Evolutionary conservation across 2,329 filamentous ascomycete genomes (phyloP).

Genomic region (Plenodomus lindquistii): DNA sequence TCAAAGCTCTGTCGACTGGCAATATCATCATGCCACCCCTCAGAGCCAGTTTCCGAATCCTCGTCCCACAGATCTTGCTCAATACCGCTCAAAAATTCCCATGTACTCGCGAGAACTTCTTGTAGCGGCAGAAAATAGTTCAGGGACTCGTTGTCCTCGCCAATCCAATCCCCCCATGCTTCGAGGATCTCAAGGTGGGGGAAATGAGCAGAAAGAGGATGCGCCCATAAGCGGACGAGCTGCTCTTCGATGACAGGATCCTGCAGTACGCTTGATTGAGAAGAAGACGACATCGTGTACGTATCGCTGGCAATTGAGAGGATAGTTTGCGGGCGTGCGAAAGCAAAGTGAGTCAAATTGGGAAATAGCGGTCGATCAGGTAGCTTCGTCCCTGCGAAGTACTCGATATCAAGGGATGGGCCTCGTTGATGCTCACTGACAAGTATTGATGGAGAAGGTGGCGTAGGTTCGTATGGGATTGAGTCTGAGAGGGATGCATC

Average conservation of each 20-base stretch:
- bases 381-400: neutral
- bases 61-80: constrained; percentile 42
- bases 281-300: constrained; percentile 17
- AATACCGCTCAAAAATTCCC: constrained; percentile 40
- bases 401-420: neutral
- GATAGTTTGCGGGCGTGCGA: constrained; percentile 32
- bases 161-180: constrained; percentile 39
- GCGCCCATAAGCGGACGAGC: constrained; percentile 33
- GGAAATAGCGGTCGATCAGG: constrained; percentile 25
- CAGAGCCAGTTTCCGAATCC: constrained; percentile 22
- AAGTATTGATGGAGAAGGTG: constrained; percentile 6
- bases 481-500: neutral
- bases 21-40: constrained; percentile 7
- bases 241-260: constrained; percentile 30
- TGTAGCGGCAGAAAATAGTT: constrained; percentile 38
- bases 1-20: constrained; percentile 20
- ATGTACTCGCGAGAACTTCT: constrained; percentile 33
- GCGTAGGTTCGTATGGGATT: neutral
- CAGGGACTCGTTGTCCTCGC: constrained; percentile 33
- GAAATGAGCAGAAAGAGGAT: constrained; percentile 29
- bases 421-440: neutral
- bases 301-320: constrained; percentile 23
- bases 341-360: constrained; percentile 29
- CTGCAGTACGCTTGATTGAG: constrained; percentile 9
- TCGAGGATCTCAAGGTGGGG: constrained; percentile 37